These are phyloP conservation scores for Agaricus bisporus DNA, from an alignment of 768 basidiomycete species.

Conservation along the genomic window DNA sequence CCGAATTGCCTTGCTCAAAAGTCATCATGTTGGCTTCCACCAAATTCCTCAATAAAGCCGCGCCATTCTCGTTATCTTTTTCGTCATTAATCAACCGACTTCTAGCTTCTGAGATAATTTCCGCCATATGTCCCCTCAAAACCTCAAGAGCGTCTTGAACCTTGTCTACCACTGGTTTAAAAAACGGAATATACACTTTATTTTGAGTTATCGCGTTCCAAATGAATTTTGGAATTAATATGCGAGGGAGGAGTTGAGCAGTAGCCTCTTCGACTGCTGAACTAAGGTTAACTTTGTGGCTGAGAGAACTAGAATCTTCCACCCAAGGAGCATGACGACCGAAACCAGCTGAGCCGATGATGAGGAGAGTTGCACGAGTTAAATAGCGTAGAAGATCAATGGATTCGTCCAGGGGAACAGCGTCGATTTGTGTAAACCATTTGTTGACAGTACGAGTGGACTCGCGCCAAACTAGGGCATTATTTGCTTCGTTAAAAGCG, in stretches of 20 bases:
- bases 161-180: constrained; percentile 25
- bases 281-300: constrained; percentile 29
- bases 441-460: constrained; percentile 31
- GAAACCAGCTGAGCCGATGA: constrained; percentile 36
- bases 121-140: constrained; percentile 32
- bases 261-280: constrained; percentile 26
- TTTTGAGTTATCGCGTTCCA: constrained; percentile 20
- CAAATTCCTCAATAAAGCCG: constrained; percentile 37
- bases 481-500: constrained; percentile 47
- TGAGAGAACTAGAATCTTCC: constrained; percentile 23
- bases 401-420: not conserved
- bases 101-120: constrained; percentile 33
- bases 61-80: constrained; percentile 17
- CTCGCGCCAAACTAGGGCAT: constrained; percentile 44
- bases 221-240: constrained; percentile 28
- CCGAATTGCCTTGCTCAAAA: constrained; percentile 19
- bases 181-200: constrained; percentile 25
- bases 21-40: constrained; percentile 39
- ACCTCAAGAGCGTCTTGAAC: constrained; percentile 28
- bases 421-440: constrained; percentile 35
- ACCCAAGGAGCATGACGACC: constrained; percentile 29
- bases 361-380: constrained; percentile 29
- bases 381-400: constrained; percentile 20
- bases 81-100: constrained; percentile 19
- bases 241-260: constrained; percentile 21